Evolutionary conservation across 192 early-diverging fungal species (phyloP).

Genomic region (Dissophora ornata): DNA sequence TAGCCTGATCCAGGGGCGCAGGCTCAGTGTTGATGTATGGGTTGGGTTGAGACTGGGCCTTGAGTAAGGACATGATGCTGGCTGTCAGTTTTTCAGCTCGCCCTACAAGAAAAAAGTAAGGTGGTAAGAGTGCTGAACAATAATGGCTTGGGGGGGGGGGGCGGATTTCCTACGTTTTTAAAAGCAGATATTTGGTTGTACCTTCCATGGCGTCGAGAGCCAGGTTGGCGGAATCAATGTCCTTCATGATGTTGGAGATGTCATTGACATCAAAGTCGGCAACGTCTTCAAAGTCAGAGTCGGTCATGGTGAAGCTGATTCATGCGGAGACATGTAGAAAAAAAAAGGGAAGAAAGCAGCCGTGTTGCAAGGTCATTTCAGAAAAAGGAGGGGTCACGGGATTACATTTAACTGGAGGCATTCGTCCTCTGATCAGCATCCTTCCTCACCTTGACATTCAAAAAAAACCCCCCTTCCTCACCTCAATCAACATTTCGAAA

Average conservation of each 20-base stretch:
- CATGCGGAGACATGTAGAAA: neutral
- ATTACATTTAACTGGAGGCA: too few relatives aligned
- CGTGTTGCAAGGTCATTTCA: too few relatives aligned
- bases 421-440: conserved; percentile 1
- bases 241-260: conserved; percentile 49
- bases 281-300: conserved; percentile 43
- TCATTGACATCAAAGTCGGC: conserved; percentile 39
- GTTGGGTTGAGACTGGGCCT: conserved; percentile 43
- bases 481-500: neutral
- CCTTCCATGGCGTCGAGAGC: conserved; percentile 44
- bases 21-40: conserved; percentile 28
- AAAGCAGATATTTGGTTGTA: conserved; percentile 1
- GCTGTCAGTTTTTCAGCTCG: conserved; percentile 38
- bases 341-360: neutral
- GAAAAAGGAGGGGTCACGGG: too few relatives aligned
- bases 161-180: too few relatives aligned
- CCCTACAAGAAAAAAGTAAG: conserved; percentile 5
- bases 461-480: neutral
- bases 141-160: too few relatives aligned
- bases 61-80: conserved; percentile 29
- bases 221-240: conserved; percentile 36
- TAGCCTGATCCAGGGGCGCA: conserved; percentile 8
- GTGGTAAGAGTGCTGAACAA: neutral
- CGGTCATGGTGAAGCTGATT: conserved; percentile 24
- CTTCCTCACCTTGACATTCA: too few relatives aligned